A percentile compares a stretch with the other conserved stretches of the same genome.
Evolutionary conservation across 2,329 filamentous ascomycete genomes (phyloP).

Genomic region (Hymenoscyphus scutula): DNA sequence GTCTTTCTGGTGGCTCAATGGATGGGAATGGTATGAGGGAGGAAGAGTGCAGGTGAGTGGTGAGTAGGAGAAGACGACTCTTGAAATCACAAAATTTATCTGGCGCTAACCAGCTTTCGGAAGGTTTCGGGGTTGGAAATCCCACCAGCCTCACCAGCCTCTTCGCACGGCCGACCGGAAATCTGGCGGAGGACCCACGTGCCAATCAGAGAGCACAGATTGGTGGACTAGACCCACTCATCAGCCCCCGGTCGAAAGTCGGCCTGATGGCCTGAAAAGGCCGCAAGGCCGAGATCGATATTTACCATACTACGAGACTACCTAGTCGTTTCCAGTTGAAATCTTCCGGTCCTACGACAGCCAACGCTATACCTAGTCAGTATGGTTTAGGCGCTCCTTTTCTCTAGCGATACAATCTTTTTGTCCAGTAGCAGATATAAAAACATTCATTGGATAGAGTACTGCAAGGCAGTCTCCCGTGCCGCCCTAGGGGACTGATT

Average conservation of each 20-base stretch:
- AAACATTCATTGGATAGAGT: no score
- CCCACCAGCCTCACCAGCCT: not conserved
- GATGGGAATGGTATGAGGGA: slow-evolving; percentile 8
- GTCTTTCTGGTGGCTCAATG: slow-evolving; percentile 12
- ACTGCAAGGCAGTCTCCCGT: no score
- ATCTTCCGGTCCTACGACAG: not conserved
- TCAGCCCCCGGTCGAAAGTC: not conserved
- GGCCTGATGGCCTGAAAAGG: no score
- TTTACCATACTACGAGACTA: no score
- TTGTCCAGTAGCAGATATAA: no score
- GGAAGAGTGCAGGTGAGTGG: not conserved
- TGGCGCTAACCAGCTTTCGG: slow-evolving; percentile 2
- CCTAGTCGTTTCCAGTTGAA: not conserved
- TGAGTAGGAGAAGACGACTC: slow-evolving; percentile 2
- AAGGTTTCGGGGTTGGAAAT: slow-evolving; percentile 6
- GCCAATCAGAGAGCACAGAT: not conserved
- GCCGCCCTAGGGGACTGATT: no score
- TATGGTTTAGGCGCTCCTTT: no score
- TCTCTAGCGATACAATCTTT: no score
- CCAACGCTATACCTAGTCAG: no score
- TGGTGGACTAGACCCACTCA: not conserved
- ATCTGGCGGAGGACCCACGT: not conserved
- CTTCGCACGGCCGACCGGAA: no score
- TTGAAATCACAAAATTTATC: slow-evolving; percentile 13
- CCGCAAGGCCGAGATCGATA: not conserved